Conservation (phyloP, 306 rosid species). For the Castanea mollissima region DNA sequence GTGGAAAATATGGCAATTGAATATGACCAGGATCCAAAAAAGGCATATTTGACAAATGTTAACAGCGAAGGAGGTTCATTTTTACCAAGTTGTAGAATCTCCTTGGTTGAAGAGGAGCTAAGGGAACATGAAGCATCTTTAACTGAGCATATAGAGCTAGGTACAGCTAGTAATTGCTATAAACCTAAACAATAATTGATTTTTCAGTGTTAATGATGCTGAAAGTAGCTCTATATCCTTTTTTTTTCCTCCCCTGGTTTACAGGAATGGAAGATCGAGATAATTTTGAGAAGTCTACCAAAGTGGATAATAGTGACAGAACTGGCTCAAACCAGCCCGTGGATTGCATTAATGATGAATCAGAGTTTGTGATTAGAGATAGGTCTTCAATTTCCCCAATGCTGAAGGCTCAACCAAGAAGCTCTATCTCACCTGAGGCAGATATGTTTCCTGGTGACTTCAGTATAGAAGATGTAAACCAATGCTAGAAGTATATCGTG, state of each 20-base stretch:
- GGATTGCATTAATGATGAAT: conserved; percentile 22
- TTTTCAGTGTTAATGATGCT: neutral
- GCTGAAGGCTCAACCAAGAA: conserved; percentile 37
- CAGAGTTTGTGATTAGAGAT: conserved; percentile 24
- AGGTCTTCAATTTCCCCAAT: conserved; percentile 24
- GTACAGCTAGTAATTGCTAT: conserved; percentile 42
- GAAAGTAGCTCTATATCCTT: conserved; percentile 18
- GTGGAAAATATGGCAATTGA: conserved; percentile 29
- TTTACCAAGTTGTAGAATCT: conserved; percentile 21
- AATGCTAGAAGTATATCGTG: conserved; percentile 5
- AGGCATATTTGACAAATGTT: conserved; percentile 10
- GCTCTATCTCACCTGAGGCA: conserved; percentile 19
- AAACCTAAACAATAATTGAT: conserved; percentile 17
- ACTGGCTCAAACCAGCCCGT: conserved; percentile 17
- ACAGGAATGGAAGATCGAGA: conserved; percentile 45
- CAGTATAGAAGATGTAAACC: conserved; percentile 22
- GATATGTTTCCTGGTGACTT: conserved; percentile 27
- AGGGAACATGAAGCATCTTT: conserved; percentile 34
- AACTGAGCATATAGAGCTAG: conserved; percentile 27
- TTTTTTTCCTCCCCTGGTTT: conserved; percentile 19
- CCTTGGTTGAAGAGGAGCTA: conserved; percentile 36
- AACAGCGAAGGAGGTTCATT: conserved; percentile 12
- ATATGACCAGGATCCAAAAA: conserved; percentile 31
- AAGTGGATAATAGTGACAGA: conserved; percentile 28
- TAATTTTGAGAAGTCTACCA: conserved; percentile 37